Conservation (phyloP, 108 stramenopile genomes). For the Chaetoceros tenuissimus region DNA sequence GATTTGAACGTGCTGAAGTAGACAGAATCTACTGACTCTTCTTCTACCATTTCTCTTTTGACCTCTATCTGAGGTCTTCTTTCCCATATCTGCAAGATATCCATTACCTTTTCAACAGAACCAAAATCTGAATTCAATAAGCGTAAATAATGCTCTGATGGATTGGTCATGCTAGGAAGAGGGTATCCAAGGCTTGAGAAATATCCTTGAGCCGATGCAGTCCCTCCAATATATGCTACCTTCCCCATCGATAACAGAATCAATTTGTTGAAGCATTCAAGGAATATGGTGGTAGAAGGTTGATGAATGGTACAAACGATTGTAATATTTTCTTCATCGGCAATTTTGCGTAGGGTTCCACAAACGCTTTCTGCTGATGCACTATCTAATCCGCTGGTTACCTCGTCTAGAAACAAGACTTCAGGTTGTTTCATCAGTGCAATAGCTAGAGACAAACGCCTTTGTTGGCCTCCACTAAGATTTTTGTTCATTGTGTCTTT, state of each 20-base stretch:
- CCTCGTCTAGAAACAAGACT: conserved; percentile 87
- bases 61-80: no score
- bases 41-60: no score
- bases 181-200: conserved; percentile 24
- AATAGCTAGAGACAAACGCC: conserved; percentile 34
- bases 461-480: conserved; percentile 23
- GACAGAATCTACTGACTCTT: no score
- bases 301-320: conserved; percentile 58
- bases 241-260: conserved; percentile 34
- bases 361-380: conserved; percentile 16
- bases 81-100: conserved; percentile 27
- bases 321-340: conserved; percentile 31
- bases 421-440: conserved; percentile 90
- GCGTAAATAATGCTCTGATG: conserved; percentile 34
- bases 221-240: conserved; percentile 29
- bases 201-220: conserved; percentile 19
- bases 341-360: conserved; percentile 23
- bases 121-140: conserved; percentile 31
- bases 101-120: conserved; percentile 15
- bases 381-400: conserved; percentile 52
- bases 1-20: no score
- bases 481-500: conserved; percentile 10
- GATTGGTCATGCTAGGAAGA: conserved; percentile 22
- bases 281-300: conserved; percentile 38
- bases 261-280: conserved; percentile 35